A percentile compares a stretch with the other conserved stretches of the same genome.
Conservation (phyloP, 2,329 filamentous ascomycete genomes). For the Cordyceps farinosa region DNA sequence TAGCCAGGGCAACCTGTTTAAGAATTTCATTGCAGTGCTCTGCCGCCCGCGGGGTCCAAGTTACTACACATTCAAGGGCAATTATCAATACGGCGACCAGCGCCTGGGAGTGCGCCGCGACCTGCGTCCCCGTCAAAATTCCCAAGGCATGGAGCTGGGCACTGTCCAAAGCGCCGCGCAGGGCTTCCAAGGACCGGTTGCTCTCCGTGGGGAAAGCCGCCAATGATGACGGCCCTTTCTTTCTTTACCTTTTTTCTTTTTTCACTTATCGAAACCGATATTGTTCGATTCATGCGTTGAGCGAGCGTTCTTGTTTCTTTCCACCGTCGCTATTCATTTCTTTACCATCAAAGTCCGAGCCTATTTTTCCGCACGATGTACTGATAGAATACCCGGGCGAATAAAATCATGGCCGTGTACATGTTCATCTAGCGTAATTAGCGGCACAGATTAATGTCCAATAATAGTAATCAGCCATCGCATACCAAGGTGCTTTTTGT, state of each 20-base stretch:
- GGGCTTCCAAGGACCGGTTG: constrained; percentile 54
- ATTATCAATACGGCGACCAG: constrained; percentile 78
- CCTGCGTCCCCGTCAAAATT: constrained; percentile 44
- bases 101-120: constrained; percentile 59
- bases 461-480: constrained; percentile 13
- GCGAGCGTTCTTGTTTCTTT: constrained; percentile 15
- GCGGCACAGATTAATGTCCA: constrained; percentile 14
- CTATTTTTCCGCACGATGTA: constrained; percentile 15
- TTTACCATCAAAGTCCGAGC: constrained; percentile 2
- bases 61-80: constrained; percentile 81
- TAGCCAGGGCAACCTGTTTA: constrained; percentile 68
- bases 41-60: constrained; percentile 80
- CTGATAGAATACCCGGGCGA: constrained; percentile 16
- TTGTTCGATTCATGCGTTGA: constrained; percentile 12
- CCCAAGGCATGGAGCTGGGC: constrained; percentile 69
- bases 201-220: constrained; percentile 37
- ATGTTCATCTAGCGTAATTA: constrained; percentile 17
- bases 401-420: neutral
- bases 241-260: neutral
- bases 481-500: neutral
- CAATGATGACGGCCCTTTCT: constrained; percentile 20
- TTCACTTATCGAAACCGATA: neutral
- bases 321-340: neutral
- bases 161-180: constrained; percentile 44
- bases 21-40: constrained; percentile 79